Conservation (phyloP, 192 early-diverging fungal species). For the Martensiomyces pterosporus region DNA sequence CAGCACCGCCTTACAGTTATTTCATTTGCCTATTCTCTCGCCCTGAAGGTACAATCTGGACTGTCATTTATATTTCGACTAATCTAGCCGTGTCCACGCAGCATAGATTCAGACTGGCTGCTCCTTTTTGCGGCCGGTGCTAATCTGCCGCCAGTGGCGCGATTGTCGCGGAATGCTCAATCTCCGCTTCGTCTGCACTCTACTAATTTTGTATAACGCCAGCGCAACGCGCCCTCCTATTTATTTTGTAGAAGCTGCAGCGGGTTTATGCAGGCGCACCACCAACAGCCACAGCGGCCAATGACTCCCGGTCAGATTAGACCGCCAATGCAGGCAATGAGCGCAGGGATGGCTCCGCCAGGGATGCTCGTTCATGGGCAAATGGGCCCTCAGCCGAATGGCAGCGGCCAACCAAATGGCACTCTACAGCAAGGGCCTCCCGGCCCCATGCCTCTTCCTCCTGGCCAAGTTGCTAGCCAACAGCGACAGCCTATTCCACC, state of each 20-base stretch:
- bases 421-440: slow-evolving; percentile 24
- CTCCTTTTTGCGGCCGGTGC: not conserved
- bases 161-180: too few relatives aligned
- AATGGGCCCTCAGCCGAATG: slow-evolving; percentile 22
- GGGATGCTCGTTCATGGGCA: slow-evolving; percentile 30
- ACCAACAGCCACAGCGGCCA: slow-evolving; percentile 39
- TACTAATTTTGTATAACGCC: slow-evolving; percentile 3
- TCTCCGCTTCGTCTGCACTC: not conserved
- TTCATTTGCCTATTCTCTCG: too few relatives aligned
- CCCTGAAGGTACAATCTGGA: too few relatives aligned
- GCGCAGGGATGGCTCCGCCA: slow-evolving; percentile 30
- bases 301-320: slow-evolving; percentile 32
- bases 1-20: too few relatives aligned
- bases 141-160: not conserved
- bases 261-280: slow-evolving; percentile 48
- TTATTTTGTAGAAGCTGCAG: too few relatives aligned
- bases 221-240: too few relatives aligned
- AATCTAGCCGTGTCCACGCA: too few relatives aligned
- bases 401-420: slow-evolving; percentile 26
- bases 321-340: slow-evolving; percentile 28
- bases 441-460: slow-evolving; percentile 15
- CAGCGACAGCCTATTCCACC: slow-evolving; percentile 13
- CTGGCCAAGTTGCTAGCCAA: slow-evolving; percentile 23
- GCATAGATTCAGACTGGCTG: too few relatives aligned
- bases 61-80: too few relatives aligned